A percentile compares a stretch with the other conserved stretches of the same genome.
These are phyloP conservation scores for Lentithecium fluviatile DNA, from an alignment of 495 filamentous ascomycete species.

Conservation along the genomic window DNA sequence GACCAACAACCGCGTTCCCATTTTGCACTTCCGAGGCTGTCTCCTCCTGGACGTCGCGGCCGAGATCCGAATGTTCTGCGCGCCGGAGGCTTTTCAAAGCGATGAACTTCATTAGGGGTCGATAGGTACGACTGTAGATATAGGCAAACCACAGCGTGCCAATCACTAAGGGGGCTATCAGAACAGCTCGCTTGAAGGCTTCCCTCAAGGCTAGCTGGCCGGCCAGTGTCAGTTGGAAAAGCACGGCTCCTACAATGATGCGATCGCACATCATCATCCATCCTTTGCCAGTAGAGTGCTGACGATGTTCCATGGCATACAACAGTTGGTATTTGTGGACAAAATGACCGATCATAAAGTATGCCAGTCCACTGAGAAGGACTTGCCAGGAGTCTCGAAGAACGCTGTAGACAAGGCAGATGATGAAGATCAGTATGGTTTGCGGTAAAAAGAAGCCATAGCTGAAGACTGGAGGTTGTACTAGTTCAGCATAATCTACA, in stretches of 20 bases:
- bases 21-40: constrained; percentile 9
- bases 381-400: constrained; percentile 80
- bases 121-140: constrained; percentile 70
- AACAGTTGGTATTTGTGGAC: constrained; percentile 98
- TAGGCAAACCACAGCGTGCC: constrained; percentile 83
- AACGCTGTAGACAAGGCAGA: constrained; percentile 92
- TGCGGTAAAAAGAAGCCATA: constrained; percentile 96
- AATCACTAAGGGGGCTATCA: constrained; percentile 73
- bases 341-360: constrained; percentile 86
- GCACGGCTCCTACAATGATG: constrained; percentile 73
- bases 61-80: constrained; percentile 46
- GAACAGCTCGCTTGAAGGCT: constrained; percentile 65
- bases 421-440: constrained; percentile 84
- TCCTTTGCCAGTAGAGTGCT: constrained; percentile 88
- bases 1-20: constrained; percentile 38
- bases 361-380: constrained; percentile 77
- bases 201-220: constrained; percentile 75
- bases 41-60: constrained; percentile 21
- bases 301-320: constrained; percentile 97
- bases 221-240: constrained; percentile 90
- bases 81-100: constrained; percentile 78
- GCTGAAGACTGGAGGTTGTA: constrained; percentile 81
- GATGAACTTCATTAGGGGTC: constrained; percentile 87
- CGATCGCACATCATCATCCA: constrained; percentile 96
- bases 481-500: constrained; percentile 76